Percentiles rank a stretch among this genome's conserved stretches.
Evolutionary conservation across 2,329 filamentous ascomycete genomes (phyloP).

Genomic region (Scytalidium lignicola): DNA sequence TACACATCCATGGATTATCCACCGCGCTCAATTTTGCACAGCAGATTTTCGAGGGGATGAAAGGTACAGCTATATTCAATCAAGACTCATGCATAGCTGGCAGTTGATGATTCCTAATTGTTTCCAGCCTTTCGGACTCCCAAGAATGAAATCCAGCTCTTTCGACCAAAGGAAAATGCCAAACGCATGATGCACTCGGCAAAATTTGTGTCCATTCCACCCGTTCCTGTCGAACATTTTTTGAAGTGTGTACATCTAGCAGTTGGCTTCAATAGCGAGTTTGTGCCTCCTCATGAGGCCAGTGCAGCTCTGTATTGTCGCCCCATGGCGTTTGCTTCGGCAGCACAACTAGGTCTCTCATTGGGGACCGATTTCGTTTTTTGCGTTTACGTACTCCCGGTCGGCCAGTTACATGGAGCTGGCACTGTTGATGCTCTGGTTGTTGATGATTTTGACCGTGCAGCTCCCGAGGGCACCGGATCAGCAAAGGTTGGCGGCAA

Average conservation of each 20-base stretch:
- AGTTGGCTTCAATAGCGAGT: constrained; percentile 82
- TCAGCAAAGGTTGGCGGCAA: constrained; percentile 88
- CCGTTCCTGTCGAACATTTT: constrained; percentile 55
- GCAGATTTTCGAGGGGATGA: constrained; percentile 66
- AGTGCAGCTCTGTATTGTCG: constrained; percentile 87
- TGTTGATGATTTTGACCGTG: constrained; percentile 83
- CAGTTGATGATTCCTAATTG: too few species aligned
- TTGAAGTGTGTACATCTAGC: constrained; percentile 53
- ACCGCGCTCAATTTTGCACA: constrained; percentile 65
- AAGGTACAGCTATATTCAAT: constrained; percentile 24
- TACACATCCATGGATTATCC: constrained; percentile 61
- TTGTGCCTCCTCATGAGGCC: constrained; percentile 79
- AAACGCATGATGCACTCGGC: constrained; percentile 58
- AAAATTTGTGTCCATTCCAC: constrained; percentile 57
- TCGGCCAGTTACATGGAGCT: constrained; percentile 87
- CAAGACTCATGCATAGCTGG: too few species aligned
- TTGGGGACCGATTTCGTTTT: constrained; percentile 88
- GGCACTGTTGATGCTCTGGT: constrained; percentile 78
- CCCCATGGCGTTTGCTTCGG: constrained; percentile 77
- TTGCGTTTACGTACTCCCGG: constrained; percentile 82
- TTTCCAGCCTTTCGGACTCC: constrained; percentile 46
- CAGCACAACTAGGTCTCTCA: constrained; percentile 72
- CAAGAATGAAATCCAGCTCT: constrained; percentile 56
- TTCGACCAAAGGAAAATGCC: constrained; percentile 59
- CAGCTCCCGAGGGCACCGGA: constrained; percentile 83